phyloP scores from a whole-genome alignment of 441 rosid species.

The Capsella rubella region DNA sequence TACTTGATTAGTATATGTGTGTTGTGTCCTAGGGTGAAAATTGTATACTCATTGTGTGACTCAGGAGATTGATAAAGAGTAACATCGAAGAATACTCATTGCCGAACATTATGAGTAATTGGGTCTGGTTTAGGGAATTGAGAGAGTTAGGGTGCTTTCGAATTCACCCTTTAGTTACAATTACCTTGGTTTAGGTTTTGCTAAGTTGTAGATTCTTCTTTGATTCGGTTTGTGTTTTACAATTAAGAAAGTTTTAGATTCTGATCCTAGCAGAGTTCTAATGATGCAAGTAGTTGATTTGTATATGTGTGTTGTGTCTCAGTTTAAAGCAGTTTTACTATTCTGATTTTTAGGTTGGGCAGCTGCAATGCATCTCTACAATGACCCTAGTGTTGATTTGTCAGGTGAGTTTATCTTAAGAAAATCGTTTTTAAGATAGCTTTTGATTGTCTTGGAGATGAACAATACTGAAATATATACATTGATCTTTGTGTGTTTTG shows the following conservation, averaged over 20 bases:
- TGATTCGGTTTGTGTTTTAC: neutral
- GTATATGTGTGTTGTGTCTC: neutral
- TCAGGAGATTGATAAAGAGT: neutral
- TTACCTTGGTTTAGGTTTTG: neutral
- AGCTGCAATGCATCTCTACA: slow-evolving; percentile 38
- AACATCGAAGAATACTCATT: neutral
- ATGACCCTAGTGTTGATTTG: slow-evolving; percentile 31
- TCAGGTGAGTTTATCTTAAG: slow-evolving; percentile 15
- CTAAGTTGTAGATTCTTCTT: neutral
- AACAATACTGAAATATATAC: neutral
- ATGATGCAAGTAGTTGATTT: neutral
- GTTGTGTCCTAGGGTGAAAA: neutral
- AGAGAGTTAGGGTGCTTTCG: slow-evolving; percentile 1
- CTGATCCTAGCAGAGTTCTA: neutral
- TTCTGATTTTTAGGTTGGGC: slow-evolving; percentile 29
- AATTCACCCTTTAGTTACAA: neutral
- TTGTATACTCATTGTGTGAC: neutral
- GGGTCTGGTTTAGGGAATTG: neutral
- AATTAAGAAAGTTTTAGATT: neutral
- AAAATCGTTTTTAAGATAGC: neutral
- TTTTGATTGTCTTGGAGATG: neutral
- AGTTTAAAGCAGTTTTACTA: neutral
- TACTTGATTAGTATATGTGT: neutral
- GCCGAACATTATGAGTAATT: neutral
- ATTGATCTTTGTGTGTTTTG: slow-evolving; percentile 2